These are phyloP conservation scores for Aureobasidium uvarum DNA, from an alignment of 2,329 filamentous ascomycete genomes.

Conservation along the genomic window DNA sequence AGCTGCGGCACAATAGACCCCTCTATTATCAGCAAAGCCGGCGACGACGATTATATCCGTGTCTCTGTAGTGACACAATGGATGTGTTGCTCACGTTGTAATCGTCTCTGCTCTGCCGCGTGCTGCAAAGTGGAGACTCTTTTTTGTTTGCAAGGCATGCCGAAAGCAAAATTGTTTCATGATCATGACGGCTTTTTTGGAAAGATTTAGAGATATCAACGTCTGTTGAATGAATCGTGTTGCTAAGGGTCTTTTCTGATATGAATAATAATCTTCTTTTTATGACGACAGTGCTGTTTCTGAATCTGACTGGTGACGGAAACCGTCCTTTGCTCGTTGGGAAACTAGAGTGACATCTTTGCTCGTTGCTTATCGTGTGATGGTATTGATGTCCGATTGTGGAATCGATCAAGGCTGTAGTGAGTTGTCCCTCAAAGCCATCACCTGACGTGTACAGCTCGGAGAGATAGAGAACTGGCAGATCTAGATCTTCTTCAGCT, in stretches of 20 bases:
- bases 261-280: not conserved
- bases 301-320: not conserved
- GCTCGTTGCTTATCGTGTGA: not conserved
- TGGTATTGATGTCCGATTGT: not conserved
- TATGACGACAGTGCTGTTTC: not conserved
- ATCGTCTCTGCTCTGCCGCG: not conserved
- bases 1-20: not conserved
- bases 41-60: not conserved
- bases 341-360: not conserved
- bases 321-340: not conserved
- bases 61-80: slow-evolving; percentile 4
- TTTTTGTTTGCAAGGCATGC: not conserved
- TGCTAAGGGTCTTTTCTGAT: not conserved
- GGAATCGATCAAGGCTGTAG: not conserved
- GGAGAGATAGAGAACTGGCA: not conserved
- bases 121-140: not conserved
- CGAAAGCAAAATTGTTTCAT: not conserved
- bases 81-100: not conserved
- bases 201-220: not conserved
- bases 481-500: not conserved
- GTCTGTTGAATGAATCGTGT: not conserved
- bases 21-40: not conserved
- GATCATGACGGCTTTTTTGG: not conserved
- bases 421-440: not conserved
- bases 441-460: not conserved